These are phyloP conservation scores for Spathaspora arborariae DNA, from an alignment of 805 yeast species.

Conservation along the genomic window DNA sequence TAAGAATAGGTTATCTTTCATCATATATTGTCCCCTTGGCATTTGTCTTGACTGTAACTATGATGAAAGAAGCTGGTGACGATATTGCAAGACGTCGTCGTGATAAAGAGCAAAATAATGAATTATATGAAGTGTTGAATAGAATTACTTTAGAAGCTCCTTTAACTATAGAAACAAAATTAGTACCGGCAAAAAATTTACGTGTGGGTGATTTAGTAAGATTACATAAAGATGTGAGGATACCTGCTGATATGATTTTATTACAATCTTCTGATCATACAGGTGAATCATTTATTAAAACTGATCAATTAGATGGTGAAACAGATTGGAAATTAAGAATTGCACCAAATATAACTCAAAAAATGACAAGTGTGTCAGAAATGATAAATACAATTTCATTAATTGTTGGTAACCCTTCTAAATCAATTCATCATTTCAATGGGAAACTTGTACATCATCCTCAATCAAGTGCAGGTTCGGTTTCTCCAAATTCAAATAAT, in stretches of 20 bases:
- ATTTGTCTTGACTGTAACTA: constrained; percentile 87
- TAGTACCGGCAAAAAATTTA: constrained; percentile 53
- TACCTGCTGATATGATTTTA: constrained; percentile 91
- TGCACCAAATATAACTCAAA: constrained; percentile 73
- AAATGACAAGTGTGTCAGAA: constrained; percentile 42
- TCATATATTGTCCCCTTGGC: constrained; percentile 93
- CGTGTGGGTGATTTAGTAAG: constrained; percentile 84
- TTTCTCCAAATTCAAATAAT: constrained; percentile 21
- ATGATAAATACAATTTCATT: constrained; percentile 46
- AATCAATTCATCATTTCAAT: constrained; percentile 73
- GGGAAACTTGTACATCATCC: constrained; percentile 66
- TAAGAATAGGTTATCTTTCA: constrained; percentile 89
- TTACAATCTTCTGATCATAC: constrained; percentile 65
- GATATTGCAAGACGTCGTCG: constrained; percentile 88
- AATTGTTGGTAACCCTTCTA: constrained; percentile 81
- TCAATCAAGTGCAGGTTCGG: constrained; percentile 16
- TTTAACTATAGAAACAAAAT: constrained; percentile 21
- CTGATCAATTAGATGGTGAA: constrained; percentile 98
- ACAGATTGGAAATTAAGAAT: constrained; percentile 96
- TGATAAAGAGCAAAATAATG: constrained; percentile 85
- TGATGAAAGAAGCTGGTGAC: constrained; percentile 94
- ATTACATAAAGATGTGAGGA: constrained; percentile 74
- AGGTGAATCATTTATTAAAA: constrained; percentile 91
- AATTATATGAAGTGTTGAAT: constrained; percentile 66
- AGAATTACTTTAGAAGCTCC: constrained; percentile 14